Evolutionary conservation across 1,284 basidiomycete genomes (phyloP), one percentile per base, ranked within the genome.

Genomic region (Ganoderma multipileum): DNA sequence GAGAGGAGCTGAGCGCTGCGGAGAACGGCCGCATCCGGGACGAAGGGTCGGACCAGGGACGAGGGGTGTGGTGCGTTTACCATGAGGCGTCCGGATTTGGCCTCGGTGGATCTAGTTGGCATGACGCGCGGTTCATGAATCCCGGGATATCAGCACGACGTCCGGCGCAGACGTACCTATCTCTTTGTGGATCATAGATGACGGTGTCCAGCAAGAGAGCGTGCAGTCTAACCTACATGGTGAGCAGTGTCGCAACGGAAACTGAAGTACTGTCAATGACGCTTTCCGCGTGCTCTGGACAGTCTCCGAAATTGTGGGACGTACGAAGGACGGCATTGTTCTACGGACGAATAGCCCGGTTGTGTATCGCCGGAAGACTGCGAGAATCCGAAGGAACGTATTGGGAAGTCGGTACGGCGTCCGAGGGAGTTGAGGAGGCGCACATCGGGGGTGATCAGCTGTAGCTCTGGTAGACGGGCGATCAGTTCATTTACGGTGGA

Each of bases 1-100:
- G 11, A 33, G 60, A 55, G 39, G 38, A 55, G 65, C 5, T 8
- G 54, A 61, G 39, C 60, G 39, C 65, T 66, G 65, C 60, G 60
- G 65, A 61, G 41, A 57, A 66, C 36, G 58, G 36, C 47, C 52
- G 65, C 54, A 23, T 18, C 18, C 59, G 47, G 60, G 39, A 36
- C 41, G 38, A 55, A 55, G 54, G 59, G 65, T 39, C 38, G 38
- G 38, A 39, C 38, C 38, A 39, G 38, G 38, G 38, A 65, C 12
- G n/a, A 59, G 39, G 67, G 63, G 30, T 26, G 65, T 55, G 39
- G 71, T 66, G 61, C 64, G 38, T 59, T 66, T 58, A 36, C 64
- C 68, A 64, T 61, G 64, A 61, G 71, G 64, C 68, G 5, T 28
- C 28, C 57, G 11, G 57, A 60, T 41, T 41, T 26, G 55, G 54